phyloP scores from a whole-genome alignment of 2,329 filamentous ascomycete species.

The Apiospora hydei region DNA sequence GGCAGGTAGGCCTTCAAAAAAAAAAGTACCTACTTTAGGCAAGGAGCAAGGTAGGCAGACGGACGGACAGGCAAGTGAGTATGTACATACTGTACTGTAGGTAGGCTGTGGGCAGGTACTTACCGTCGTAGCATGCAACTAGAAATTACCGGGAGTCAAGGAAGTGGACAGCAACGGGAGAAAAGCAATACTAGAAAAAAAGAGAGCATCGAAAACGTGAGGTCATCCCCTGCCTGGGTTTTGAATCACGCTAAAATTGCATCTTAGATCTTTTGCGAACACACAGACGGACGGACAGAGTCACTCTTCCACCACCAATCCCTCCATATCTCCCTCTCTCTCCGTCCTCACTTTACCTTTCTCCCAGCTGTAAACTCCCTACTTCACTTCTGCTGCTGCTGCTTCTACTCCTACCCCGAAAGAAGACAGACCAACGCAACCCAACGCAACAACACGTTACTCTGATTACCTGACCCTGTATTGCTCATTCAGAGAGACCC shows the following conservation, averaged over 20 bases:
- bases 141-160: neutral
- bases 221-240: conserved; percentile 21
- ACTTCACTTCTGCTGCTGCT: neutral
- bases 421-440: neutral
- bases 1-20: neutral
- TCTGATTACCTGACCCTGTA: neutral
- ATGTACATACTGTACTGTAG: neutral
- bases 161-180: conserved; percentile 14
- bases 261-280: conserved; percentile 22
- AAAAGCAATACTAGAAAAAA: conserved; percentile 6
- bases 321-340: neutral
- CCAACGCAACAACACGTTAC: neutral
- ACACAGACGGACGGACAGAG: conserved; percentile 12
- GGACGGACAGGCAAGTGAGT: neutral
- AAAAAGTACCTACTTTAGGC: neutral
- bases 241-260: conserved; percentile 22
- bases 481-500: neutral
- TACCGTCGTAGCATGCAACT: too few species aligned
- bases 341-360: neutral
- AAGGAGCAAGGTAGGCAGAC: neutral
- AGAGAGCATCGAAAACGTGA: conserved; percentile 10
- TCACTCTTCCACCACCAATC: neutral
- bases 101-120: neutral
- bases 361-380: neutral
- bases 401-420: neutral